These are phyloP conservation scores for Saccharomycopsis amapae DNA, from an alignment of 805 yeast species.

Conservation along the genomic window DNA sequence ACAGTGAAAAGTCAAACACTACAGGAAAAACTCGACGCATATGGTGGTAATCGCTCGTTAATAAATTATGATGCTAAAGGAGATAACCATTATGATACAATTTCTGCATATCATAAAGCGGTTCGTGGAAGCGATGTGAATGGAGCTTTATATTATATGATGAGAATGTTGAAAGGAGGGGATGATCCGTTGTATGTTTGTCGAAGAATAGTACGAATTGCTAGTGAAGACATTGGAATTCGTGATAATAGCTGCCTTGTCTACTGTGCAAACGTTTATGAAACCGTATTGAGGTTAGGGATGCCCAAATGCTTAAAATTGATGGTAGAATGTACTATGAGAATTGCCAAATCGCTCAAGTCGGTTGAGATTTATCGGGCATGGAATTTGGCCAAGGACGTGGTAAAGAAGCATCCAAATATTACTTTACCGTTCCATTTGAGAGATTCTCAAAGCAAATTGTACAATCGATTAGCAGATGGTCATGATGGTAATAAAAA, in stretches of 20 bases:
- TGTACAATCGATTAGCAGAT: constrained; percentile 1
- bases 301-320: constrained; percentile 90
- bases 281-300: constrained; percentile 84
- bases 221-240: constrained; percentile 90
- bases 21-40: neutral
- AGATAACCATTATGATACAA: constrained; percentile 90
- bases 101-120: constrained; percentile 91
- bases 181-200: constrained; percentile 89
- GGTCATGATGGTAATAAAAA: neutral
- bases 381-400: constrained; percentile 37
- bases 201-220: constrained; percentile 87
- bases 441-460: neutral
- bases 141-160: constrained; percentile 83
- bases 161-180: constrained; percentile 85
- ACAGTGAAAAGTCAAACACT: constrained; percentile 31
- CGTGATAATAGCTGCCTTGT: constrained; percentile 80
- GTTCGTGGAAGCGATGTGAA: constrained; percentile 85
- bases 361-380: constrained; percentile 83
- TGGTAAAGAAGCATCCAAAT: constrained; percentile 5
- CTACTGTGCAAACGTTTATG: constrained; percentile 77
- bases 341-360: constrained; percentile 77
- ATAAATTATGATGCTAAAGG: constrained; percentile 79
- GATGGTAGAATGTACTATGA: constrained; percentile 89
- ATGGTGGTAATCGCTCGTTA: neutral
- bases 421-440: constrained; percentile 10